Evolutionary conservation across 2,329 filamentous ascomycete species (phyloP), one percentile per base, ranked within the genome.

Genomic region (Septoria petroselini): DNA sequence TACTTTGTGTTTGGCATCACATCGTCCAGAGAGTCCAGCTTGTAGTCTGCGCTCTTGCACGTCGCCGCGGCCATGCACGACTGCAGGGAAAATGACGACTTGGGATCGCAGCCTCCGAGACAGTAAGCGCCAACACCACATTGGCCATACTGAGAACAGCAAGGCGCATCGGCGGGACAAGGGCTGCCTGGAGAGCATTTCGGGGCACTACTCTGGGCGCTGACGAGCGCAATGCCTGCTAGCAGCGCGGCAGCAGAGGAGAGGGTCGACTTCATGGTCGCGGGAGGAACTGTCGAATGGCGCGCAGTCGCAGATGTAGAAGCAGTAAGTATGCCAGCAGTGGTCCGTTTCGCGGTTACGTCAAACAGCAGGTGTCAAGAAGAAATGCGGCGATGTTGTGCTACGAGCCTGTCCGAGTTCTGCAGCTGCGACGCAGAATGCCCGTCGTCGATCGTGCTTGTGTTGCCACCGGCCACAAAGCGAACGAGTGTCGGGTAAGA

Each of bases 51-150:
- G 69, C 78, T 82, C 75, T 88, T 67, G 76, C 93, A 98, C 23
- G 88, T 79, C 4, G 93, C 91, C 50, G 79, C 85, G 12, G 93
- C 88, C 6, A 88, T 83, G 71, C 93, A 98, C 2, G 91, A 84
- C 59, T 94, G 83, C 61, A 96, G 78, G 9, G 81, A 81, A 74
- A 84, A 86, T 40, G 91, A 97, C 73, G 84, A 85, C 66, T 83
- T 80, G 25, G 90, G 88, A 68, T 97, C 91, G 75, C 93, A 98
- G 57, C 93, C 93, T 63, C 93, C 93, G 15, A 98, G 81, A 66
- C 93, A 98, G 79, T 87, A 97, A 48, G 91, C 93, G 64, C 93
- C 93, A 48, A 90, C 83, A 73, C 91, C 93, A 65, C 93, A 97
- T 70, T 91, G 78, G 62, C 88, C 88, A 71, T 96, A 97, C 71